Base-by-base conservation (phyloP, 768 basidiomycete genomes). In the Phanerochaete carnosa region DNA sequence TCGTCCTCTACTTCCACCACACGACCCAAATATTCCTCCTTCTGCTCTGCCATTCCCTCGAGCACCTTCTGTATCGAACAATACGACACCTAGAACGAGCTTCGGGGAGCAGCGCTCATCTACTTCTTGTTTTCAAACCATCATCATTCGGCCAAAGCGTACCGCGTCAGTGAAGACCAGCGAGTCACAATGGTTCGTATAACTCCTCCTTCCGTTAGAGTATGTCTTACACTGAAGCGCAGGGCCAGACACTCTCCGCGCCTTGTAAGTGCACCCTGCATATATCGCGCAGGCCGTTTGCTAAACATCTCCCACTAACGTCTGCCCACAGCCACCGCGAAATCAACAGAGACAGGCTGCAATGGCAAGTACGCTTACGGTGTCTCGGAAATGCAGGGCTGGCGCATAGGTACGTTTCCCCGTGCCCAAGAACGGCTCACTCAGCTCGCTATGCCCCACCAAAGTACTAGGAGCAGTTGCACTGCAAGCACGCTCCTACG, bases 311-410 rank as follows among this genome's bases (percentile, higher is more conserved):
- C 23, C 16, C n/a, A n/a, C n/a, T n/a, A n/a, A n/a, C n/a, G n/a
- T 32, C 22, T 62, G 57, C 65, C 37, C 61, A 37, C 67, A 95
- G 94, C 86, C 23, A 94, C 90, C 56, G 83, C 84, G 65, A 99
- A 98, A 81, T 83, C 81, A 70, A 88, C 92, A 4, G 82, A 87
- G 66, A 73, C 80, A 23, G 94, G 92, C 45, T 80, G 78, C 64
- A 87, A 93, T 83, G 80, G 78, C 62, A 83, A 83, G 59, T 87
- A 83, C 74, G 68, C 80, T 49, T 98, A 87, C 74, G 89, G 84
- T 7, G 82, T 97, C 45, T 88, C 91, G 49, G 95, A 98, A 76
- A 98, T 98, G 96, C 97, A 99, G 75, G 97, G 97, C 68, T 99
- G 97, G 97, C 83, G 97, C 75, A 89, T 98, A 76, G 86, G 96